These are phyloP conservation scores for Mortierella alpina DNA, from an alignment of 192 early-diverging fungal genomes.

Conservation along the genomic window DNA sequence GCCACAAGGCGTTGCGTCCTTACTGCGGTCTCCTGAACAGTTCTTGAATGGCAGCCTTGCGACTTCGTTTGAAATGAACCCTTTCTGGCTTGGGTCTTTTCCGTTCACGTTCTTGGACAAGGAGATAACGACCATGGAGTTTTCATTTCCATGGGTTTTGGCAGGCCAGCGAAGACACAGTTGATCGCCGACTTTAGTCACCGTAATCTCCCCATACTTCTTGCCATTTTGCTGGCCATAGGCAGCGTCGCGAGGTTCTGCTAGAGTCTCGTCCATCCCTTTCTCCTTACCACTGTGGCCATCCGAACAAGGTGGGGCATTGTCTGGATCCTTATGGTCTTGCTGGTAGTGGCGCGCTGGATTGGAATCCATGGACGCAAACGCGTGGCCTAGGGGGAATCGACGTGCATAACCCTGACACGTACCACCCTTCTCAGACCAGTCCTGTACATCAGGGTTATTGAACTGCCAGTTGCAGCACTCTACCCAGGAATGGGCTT, in stretches of 20 bases:
- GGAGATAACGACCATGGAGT: conserved; percentile 13
- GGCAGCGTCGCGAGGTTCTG: conserved; percentile 3
- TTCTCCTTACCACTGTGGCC: conserved; percentile 11
- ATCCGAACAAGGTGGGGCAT: conserved; percentile 17
- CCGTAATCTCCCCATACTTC: conserved; percentile 19
- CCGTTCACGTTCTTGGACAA: conserved; percentile 10
- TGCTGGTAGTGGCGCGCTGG: conserved; percentile 40
- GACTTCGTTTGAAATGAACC: conserved; percentile 5
- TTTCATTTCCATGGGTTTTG: conserved; percentile 28
- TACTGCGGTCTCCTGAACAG: neutral
- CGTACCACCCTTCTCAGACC: conserved; percentile 11
- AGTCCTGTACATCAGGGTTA: neutral
- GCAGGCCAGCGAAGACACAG: conserved; percentile 38
- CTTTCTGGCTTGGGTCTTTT: conserved; percentile 10
- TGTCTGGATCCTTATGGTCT: neutral
- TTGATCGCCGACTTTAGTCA: neutral
- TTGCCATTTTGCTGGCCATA: conserved; percentile 5
- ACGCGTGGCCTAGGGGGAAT: neutral
- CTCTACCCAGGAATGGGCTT: conserved; percentile 43
- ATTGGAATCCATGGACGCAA: conserved; percentile 24
- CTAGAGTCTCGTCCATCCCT: conserved; percentile 16
- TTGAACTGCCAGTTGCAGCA: conserved; percentile 29
- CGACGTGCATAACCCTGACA: conserved; percentile 28
- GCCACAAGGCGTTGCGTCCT: conserved; percentile 32
- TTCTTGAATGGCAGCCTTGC: conserved; percentile 13